Evolutionary conservation across 2,329 filamentous ascomycete genomes (phyloP).

Genomic region (Sclerotinia borealis): DNA sequence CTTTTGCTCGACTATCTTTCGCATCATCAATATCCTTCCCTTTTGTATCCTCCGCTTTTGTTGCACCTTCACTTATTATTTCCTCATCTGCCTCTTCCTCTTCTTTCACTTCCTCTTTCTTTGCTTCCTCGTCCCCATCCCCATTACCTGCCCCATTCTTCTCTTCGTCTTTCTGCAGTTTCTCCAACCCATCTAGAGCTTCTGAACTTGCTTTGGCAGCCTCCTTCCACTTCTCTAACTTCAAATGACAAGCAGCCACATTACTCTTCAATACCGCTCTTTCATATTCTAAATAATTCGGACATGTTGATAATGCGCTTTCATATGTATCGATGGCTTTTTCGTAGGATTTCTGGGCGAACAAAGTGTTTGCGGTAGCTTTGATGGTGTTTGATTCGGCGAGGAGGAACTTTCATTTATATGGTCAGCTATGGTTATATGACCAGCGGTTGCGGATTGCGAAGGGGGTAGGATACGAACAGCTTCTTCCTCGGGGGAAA

Average conservation of each 20-base stretch:
- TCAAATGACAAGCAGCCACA: constrained; percentile 81
- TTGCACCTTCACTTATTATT: constrained; percentile 54
- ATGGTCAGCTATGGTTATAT: not conserved
- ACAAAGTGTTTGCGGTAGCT: constrained; percentile 71
- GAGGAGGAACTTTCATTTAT: constrained; percentile 52
- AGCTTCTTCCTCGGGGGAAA: constrained; percentile 40
- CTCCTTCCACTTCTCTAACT: constrained; percentile 78
- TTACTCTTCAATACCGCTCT: constrained; percentile 83
- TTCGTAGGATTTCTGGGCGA: constrained; percentile 63
- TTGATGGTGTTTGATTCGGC: constrained; percentile 69
- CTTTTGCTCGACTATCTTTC: constrained; percentile 72
- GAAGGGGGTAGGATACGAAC: constrained; percentile 22
- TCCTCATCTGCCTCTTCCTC: constrained; percentile 49
- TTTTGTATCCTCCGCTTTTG: constrained; percentile 37
- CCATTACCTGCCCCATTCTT: constrained; percentile 34
- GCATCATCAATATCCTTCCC: constrained; percentile 38
- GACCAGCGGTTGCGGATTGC: not conserved
- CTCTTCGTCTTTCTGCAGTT: constrained; percentile 39
- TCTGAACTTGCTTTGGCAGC: constrained; percentile 68
- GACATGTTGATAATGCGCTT: constrained; percentile 70
- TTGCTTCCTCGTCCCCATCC: constrained; percentile 43
- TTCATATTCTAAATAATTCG: constrained; percentile 81
- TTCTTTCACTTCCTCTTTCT: constrained; percentile 37
- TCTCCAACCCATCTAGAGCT: constrained; percentile 67
- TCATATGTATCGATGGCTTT: constrained; percentile 80